Evolutionary conservation across 352 stramenopile species (phyloP), one percentile per base, ranked within the genome.

Genomic region (Globisporangium rhizosaccharum): DNA sequence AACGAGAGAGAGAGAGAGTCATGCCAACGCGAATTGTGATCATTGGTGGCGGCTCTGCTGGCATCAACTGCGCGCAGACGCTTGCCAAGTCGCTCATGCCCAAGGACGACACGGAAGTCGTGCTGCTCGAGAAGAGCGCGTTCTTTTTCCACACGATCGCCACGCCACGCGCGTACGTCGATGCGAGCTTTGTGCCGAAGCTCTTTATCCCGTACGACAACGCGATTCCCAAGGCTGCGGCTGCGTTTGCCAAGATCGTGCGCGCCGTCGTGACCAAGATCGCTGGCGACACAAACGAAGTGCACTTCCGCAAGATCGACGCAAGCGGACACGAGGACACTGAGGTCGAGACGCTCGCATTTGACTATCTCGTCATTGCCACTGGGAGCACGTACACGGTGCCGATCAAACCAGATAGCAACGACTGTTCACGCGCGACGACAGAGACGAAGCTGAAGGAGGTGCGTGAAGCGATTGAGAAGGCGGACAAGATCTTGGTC

Each of bases 311-410:
- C 30, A 33, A 60, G 23, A 66, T 85, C 44, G 65, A 48, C 36
- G 67, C 72, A 12, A 61, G 73, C 55, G 65, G 66, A 37, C 53
- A 76, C 28, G 59, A 71, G 54, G 52, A 59, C 4, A 60, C 53
- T 3, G 54, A 62, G 47, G 60, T 67, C 47, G 71, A 76, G 53
- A 70, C 53, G 37, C 44, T 87, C 20, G n/a, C 37, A 6, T 89
- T 79, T 51, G 76, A 86, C 71, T 87, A 82, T 53, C 61, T 87
- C 8, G 67, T 89, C 33, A 51, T 89, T 30, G 79, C 79, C 20
- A 89, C 77, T 0, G 75, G 75, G 14, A 82, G 69, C 63, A 83
- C 66, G 51, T 87, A 87, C 73, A 66, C 75, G 4, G 63, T 70
- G 49, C 79, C 79, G 0, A 82, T 88, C 53, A 90, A 88, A 51